Evolutionary conservation across 2,329 filamentous ascomycete genomes (phyloP).

Genomic region (Cladophialophora chaetospira): DNA sequence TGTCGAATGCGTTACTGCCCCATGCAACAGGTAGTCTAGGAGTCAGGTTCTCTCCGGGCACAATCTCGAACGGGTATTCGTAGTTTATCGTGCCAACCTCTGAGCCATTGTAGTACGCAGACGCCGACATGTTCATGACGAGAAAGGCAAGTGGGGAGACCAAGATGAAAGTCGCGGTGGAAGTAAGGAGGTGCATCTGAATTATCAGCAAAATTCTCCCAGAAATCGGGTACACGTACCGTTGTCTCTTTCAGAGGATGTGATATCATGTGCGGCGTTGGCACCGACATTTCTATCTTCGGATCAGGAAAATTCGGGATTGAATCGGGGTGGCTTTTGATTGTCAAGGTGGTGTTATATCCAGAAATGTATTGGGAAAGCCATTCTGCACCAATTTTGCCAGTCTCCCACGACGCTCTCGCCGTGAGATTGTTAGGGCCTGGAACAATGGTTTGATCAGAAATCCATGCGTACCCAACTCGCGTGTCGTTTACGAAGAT

Average conservation of each 20-base stretch:
- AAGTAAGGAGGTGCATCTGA: constrained; percentile 76
- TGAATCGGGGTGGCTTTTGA: constrained; percentile 70
- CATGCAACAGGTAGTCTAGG: constrained; percentile 81
- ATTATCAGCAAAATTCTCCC: constrained; percentile 16
- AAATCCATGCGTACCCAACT: constrained; percentile 70
- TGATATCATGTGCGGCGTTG: constrained; percentile 54
- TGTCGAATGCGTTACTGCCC: constrained; percentile 77
- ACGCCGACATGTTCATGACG: constrained; percentile 79
- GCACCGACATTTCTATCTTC: constrained; percentile 72
- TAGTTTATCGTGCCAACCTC: constrained; percentile 77
- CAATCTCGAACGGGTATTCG: constrained; percentile 71
- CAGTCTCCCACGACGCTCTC: constrained; percentile 75
- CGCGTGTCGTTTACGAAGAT: constrained; percentile 71
- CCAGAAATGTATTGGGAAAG: constrained; percentile 87
- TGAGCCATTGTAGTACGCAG: constrained; percentile 79
- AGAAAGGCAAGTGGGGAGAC: constrained; percentile 79
- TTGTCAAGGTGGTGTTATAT: constrained; percentile 76
- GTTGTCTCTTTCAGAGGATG: constrained; percentile 84
- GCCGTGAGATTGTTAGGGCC: constrained; percentile 73
- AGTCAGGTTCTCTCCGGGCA: constrained; percentile 70
- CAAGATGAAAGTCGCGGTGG: constrained; percentile 80
- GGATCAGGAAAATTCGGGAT: constrained; percentile 74
- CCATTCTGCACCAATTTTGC: constrained; percentile 67
- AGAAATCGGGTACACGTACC: constrained; percentile 42
- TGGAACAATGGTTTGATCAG: constrained; percentile 64